Evolutionary conservation across 306 rosid genomes (phyloP), one percentile per base, ranked within the genome.

Genomic region (Heteromeles arbutifolia): DNA sequence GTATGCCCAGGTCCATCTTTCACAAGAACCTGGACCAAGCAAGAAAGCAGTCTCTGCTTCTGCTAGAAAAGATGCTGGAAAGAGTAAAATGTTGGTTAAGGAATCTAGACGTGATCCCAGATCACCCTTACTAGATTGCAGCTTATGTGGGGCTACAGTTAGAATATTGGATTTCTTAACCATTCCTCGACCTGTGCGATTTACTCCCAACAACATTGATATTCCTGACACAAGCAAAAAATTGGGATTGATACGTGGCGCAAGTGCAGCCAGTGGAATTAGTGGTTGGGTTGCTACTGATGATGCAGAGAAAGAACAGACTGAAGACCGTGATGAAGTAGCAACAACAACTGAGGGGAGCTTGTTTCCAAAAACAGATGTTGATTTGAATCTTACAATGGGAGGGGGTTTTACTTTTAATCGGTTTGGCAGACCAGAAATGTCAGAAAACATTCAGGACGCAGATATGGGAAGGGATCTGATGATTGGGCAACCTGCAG

Each of bases 211-310:
- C 82, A 86, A 79, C 79, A 85, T 88, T 68, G 96, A 87, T 77
- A 87, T 90, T 84, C 96, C 97, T 63, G 96, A 90, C 79, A 78
- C 91, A 39, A 89, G 93, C 84, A 96, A 89, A 85, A 96, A 92
- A 84, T 75, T 96, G 93, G 97, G 96, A 66, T 83, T 96, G 82
- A 96, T 94, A 48, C 99, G 98, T n/a, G 99, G 99, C 65, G 97
- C 73, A 69, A 96, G 98, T 86, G 99, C 99, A 75, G 99, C 99
- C 26, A 96, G 99, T 81, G 99, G 99, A 73, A 96, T 96, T 75
- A 90, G 85, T 83, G 99, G 99, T 79, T 92, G 99, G 99, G 85
- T 88, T 67, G 90, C 97, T 69, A 88, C 91, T 39, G 98, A 92
- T 76, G 96, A 96, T 77, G 81, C 82, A 12, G 96, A 86, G 75